A percentile compares a stretch with the other conserved stretches of the same genome.
phyloP scores from a whole-genome alignment of 2,329 filamentous ascomycete species.

The Mariannaea sp. region DNA sequence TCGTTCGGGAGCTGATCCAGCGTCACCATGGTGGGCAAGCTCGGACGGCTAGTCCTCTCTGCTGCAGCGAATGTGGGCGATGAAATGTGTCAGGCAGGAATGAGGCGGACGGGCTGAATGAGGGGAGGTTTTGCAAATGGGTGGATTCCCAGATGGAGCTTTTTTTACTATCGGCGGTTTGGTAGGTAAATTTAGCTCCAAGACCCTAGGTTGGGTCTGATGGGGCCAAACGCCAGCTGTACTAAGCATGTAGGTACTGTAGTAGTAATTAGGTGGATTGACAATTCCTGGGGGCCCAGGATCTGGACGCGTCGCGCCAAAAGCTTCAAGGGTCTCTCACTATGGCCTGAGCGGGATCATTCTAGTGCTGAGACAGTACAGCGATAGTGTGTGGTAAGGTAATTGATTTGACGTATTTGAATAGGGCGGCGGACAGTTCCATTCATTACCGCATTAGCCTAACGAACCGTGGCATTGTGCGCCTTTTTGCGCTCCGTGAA shows the following conservation, averaged over 20 bases:
- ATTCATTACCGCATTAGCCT: too few relatives aligned
- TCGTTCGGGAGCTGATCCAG: slow-evolving; percentile 40
- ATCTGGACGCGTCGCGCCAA: slow-evolving; percentile 19
- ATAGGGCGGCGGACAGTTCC: too few relatives aligned
- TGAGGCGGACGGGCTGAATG: slow-evolving; percentile 15
- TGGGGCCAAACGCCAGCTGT: slow-evolving; percentile 11
- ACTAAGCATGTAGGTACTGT: too few relatives aligned
- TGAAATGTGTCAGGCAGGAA: slow-evolving; percentile 4
- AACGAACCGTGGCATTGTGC: too few relatives aligned
- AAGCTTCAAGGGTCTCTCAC: slow-evolving; percentile 3
- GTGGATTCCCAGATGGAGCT: neutral
- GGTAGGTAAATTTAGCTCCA: too few relatives aligned
- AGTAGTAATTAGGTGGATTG: neutral
- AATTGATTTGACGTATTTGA: too few relatives aligned
- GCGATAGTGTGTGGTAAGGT: too few relatives aligned
- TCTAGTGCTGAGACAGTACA: neutral
- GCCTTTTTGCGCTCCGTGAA: too few relatives aligned
- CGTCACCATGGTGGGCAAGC: slow-evolving; percentile 35
- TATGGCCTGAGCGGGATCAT: slow-evolving; percentile 1
- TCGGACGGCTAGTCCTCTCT: slow-evolving; percentile 6
- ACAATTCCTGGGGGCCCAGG: slow-evolving; percentile 1
- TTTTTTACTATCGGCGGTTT: slow-evolving; percentile 5
- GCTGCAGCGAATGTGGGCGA: slow-evolving; percentile 20
- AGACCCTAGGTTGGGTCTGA: slow-evolving; percentile 12
- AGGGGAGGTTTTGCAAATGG: slow-evolving; percentile 22